Base-by-base conservation (phyloP, 108 stramenopile species). In the Nitzschia sp. region DNA sequence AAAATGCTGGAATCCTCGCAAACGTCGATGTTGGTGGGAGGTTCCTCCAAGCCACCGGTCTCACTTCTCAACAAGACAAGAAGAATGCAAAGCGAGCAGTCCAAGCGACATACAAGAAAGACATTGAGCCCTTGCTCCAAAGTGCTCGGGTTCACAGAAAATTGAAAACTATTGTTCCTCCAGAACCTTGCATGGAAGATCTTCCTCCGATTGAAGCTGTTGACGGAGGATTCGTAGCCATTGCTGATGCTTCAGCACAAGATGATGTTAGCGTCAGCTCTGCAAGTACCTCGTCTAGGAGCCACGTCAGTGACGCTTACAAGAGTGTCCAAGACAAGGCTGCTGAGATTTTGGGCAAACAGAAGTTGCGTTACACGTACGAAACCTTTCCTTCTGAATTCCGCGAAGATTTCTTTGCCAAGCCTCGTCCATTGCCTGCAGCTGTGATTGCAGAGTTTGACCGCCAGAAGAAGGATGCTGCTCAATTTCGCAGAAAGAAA, bases 381-480 rank as follows among this genome's bases (percentile, higher is more conserved):
- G 76, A 86, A 5, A 81, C 65, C 12, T 93, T 93, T 48, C 92
- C 92, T 10, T 86, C 84, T 2, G 73, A 71, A 39, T 80, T 93
- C 19, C 66, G 85, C 8, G 69, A 80, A 14, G 80, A 83, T 3
- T 63, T 88, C 15, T 93, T 93, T 77, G 86, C 86, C n/a, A 71
- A 22, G 0, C 86, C 92, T 19, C 83, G 87, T 40, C 89, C 89
- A 10, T 65, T 93, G 57, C 86, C 92, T 1, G 79, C 86, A n/a
- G 92, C 88, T 21, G 88, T 93, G 15, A 81, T 83, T 63, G 89
- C 87, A 3, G 92, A 93, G 65, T 92, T 87, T 62, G 90, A 92
- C 70, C 82, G 90, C 17, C 90, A 92, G 66, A 81, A 82, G 51
- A 88, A 92, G 56, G 88, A 89, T 65, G 87, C 88, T 7, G 90